Base-by-base conservation (phyloP, 2,329 filamentous ascomycete species). In the Atkinsonella hypoxylon region DNA sequence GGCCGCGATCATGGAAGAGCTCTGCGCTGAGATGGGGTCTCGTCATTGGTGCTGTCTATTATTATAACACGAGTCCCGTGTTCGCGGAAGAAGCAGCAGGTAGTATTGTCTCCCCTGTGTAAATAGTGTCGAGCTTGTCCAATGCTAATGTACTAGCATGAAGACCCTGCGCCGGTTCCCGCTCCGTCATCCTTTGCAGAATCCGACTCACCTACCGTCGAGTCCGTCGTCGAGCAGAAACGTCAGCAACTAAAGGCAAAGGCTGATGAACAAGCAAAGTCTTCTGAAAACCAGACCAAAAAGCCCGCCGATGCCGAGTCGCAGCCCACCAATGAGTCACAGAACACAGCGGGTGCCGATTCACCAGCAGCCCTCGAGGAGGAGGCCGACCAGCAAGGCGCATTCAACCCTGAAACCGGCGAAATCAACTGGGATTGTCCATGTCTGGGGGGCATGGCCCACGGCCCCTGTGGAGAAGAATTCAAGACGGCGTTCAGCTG, bases 371-470 rank as follows among this genome's bases (percentile, higher is more conserved):
- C 68, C 0, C 71, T 93, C 13, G 85, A 95, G 67, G 81, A 88
- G 53, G 89, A 96, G 67, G 89, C 89, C 6, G 79, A 73, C 54
- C 83, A 91, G 64, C 83, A 97, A 69, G 93, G 89, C 51, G 93
- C 93, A 1, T 98, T 97, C 74, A 95, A 98, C 69, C 89, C 90
- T 2, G 93, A 97, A 73, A 98, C 93, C 10, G 93, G 93, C 59
- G 93, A 98, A 77, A 98, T 98, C 71, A 98, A 98, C 76, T 98
- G 93, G 93, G 93, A 97, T 67, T 98, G 93, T 69, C 93, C 93
- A 15, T 98, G 93, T 67, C 74, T 98, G 34, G 93, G 93, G 46
- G 93, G 93, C 49, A 98, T 98, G 93, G 93, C 93, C 8, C 73
- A 95, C 64, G 93, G 93, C 0, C 93, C 93, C 49, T 98, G 93